These are phyloP conservation scores for Sugiyamaella lignohabitans DNA, from an alignment of 805 yeast species.

Conservation along the genomic window DNA sequence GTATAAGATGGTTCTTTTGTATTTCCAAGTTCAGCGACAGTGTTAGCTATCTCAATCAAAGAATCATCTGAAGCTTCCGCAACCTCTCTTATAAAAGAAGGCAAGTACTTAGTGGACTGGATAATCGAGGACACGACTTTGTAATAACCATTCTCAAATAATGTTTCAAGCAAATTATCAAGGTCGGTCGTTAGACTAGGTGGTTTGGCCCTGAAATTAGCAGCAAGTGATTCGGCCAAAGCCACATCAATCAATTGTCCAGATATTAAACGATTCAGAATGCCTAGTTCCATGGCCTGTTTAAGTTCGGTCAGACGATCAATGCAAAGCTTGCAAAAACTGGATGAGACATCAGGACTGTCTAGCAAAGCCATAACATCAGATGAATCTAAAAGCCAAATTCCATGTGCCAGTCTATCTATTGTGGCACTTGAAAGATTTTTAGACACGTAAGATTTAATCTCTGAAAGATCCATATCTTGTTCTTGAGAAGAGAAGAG, in stretches of 20 bases:
- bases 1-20: no score
- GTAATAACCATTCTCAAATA: background rate
- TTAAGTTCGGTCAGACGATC: background rate
- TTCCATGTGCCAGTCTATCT: background rate
- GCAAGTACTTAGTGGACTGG: background rate
- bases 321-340: background rate
- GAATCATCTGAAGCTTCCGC: background rate
- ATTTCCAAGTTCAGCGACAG: constrained; percentile 1
- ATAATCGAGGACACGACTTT: background rate
- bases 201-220: background rate
- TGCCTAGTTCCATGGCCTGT: background rate
- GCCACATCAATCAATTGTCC: background rate
- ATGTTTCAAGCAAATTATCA: background rate
- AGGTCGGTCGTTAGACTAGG: background rate
- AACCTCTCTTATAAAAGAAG: background rate
- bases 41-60: background rate
- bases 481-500: background rate
- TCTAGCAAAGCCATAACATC: background rate
- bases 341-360: background rate
- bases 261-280: background rate
- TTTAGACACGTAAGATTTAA: background rate
- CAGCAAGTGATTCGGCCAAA: background rate
- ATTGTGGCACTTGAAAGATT: background rate
- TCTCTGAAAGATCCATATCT: background rate
- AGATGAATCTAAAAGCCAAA: background rate